Percentiles rank a stretch among this genome's conserved stretches.
These are phyloP conservation scores for Aegilops longissima DNA, from an alignment of 176 grass and related monocot species.

Conservation along the genomic window DNA sequence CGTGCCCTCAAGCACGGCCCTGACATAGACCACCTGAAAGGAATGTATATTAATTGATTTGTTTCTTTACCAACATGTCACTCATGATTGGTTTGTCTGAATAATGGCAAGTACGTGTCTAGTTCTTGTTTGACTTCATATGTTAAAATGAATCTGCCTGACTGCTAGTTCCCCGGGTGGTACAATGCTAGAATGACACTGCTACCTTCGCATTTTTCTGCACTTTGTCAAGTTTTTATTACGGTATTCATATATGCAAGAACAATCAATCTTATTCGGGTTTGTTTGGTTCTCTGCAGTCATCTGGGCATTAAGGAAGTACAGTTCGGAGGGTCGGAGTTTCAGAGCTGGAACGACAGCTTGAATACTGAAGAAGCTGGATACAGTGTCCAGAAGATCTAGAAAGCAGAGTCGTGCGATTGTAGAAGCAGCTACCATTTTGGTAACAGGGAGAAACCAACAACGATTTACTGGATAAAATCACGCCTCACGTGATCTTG, in stretches of 20 bases:
- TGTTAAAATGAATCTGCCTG: not conserved
- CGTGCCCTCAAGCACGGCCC: no score
- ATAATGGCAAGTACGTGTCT: not conserved
- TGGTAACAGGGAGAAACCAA: not conserved
- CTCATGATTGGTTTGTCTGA: not conserved
- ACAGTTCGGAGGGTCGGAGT: slow-evolving; percentile 74
- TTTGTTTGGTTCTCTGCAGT: slow-evolving; percentile 43
- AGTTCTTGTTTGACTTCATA: not conserved
- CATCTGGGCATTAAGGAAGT: slow-evolving; percentile 91
- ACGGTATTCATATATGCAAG: not conserved
- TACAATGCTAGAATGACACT: not conserved
- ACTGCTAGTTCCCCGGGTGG: not conserved
- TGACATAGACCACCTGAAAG: not conserved
- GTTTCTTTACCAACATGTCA: no score
- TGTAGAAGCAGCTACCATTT: slow-evolving; percentile 20
- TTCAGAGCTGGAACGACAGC: slow-evolving; percentile 76
- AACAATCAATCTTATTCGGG: slow-evolving; percentile 31
- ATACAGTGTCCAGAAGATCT: slow-evolving; percentile 74
- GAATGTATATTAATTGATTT: no score
- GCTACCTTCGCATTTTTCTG: not conserved
- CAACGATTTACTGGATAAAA: not conserved
- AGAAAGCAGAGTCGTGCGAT: slow-evolving; percentile 22
- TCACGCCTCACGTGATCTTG: not conserved
- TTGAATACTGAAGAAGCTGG: slow-evolving; percentile 74
- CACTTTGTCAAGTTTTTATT: not conserved